phyloP scores from a whole-genome alignment of 352 stramenopile species.

The Pilasporangium apinafurcum region DNA sequence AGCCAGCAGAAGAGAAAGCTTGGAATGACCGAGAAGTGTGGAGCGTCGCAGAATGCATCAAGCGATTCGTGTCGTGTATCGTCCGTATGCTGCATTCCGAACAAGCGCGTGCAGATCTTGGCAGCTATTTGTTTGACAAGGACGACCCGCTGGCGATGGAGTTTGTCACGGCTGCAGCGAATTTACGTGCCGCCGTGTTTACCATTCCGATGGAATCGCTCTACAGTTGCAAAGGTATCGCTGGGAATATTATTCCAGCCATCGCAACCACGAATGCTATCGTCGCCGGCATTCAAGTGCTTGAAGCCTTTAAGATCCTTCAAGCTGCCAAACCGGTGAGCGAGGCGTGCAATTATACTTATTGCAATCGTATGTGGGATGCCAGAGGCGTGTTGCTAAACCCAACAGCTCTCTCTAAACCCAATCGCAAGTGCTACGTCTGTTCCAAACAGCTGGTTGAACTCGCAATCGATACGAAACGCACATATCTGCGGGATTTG shows the following conservation, averaged over 20 bases:
- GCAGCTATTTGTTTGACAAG: conserved; percentile 95
- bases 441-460: conserved; percentile 92
- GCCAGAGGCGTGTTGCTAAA: conserved; percentile 90
- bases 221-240: conserved; percentile 97
- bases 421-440: conserved; percentile 95
- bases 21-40: conserved; percentile 87
- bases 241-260: conserved; percentile 99
- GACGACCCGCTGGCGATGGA: conserved; percentile 95
- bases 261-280: conserved; percentile 99
- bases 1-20: conserved; percentile 21
- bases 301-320: conserved; percentile 82
- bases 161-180: conserved; percentile 97
- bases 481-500: conserved; percentile 72
- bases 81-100: conserved; percentile 51
- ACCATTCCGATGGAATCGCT: conserved; percentile 76
- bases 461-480: conserved; percentile 86
- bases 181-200: conserved; percentile 91
- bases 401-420: conserved; percentile 81
- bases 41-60: conserved; percentile 82
- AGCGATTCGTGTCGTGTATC: conserved; percentile 79
- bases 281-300: conserved; percentile 92
- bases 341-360: conserved; percentile 89
- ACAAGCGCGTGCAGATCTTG: conserved; percentile 48
- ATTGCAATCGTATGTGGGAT: conserved; percentile 92
- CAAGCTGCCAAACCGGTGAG: conserved; percentile 54